Evolutionary conservation across 805 yeast species (phyloP), one percentile per base, ranked within the genome.

Genomic region (Ogataea henricii): DNA sequence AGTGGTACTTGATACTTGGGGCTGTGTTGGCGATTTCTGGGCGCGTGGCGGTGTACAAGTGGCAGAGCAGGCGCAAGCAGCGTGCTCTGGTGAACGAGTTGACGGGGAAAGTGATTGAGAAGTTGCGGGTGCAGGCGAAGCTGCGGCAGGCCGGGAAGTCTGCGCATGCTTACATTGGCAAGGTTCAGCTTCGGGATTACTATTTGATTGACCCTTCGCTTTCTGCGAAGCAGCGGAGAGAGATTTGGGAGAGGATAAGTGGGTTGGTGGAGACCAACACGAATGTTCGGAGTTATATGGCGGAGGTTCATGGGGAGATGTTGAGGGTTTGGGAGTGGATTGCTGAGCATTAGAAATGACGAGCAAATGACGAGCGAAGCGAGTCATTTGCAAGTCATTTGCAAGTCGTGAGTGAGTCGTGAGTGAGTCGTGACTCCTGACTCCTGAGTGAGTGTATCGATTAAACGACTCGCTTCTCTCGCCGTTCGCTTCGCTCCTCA

Each of bases 301-400:
- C 80, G 47, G 97, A 90, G 62, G 75, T 83, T 23, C 87, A 85
- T 59, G 97, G 97, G 14, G 97, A 90, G 55, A 87, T 90, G 51
- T 81, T 87, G 76, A 82, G 82, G 60, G 88, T 88, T 29, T 87
- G 96, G 89, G 89, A 89, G 61, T 90, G 96, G 96, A 75, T 83
- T 30, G 81, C 83, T 12, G 69, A 63, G 47, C 52, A 66, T 6
- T 60, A 47, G 52, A 21, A n/a, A n/a, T 18, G 16, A 33, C 37
- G 12, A 17, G 17, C 21, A 14, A 25, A 22, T n/a, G 30, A 9
- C n/a, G 10, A 27, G 10, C 30, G 30, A 27, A 27, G 30, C 30
- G 27, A 25, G 7, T 8, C 27, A 10, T 25, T 25, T 25, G 27
- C n/a, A n/a, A 25, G 27, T 25, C 27, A 25, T 25, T 25, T 25